Base-by-base conservation (phyloP, 140 eudicot species). In the Cichorium intybus region DNA sequence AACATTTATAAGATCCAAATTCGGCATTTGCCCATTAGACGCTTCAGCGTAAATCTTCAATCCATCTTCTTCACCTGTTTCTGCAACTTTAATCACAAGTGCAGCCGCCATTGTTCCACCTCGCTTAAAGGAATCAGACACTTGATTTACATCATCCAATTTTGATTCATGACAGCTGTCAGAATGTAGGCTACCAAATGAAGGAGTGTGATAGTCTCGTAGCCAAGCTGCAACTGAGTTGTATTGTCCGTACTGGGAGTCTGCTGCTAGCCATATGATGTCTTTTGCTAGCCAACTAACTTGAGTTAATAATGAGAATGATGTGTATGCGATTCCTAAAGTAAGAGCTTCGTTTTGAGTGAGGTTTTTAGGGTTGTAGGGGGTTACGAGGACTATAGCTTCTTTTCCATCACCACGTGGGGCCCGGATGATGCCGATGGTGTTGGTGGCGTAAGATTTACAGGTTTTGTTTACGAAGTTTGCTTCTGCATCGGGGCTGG, bases 21-120 rank as follows among this genome's bases (percentile, higher is more conserved):
- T 88, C 61, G 99, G 99, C 99, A 94, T 94, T 73, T 94, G 99
- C 51, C 97, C 99, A 72, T 94, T 94, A 54, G 95, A 84, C 52
- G 97, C 99, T 80, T 94, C 99, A 24, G 97, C 99, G 76, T 82
- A 89, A 37, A 94, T 84, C 31, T 77, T 84, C 35, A 94, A 75
- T 26, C 71, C 47, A 68, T 94, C 97, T 73, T 75, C 82, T 34
- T 61, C 73, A 66, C 75, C 79, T 28, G 68, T 62, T 54, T 77
- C 74, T 60, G 82, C 68, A 73, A 94, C 99, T 75, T 86, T 86
- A 56, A 94, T 82, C 28, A 94, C 95, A 73, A 94, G 83, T 7
- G 95, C 99, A 72, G 95, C 99, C 37, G 97, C 97, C 95, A 89
- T 89, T 24, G 99, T 94, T 77, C 99, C 99, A 78, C 84, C 97